A percentile compares a stretch with the other conserved stretches of the same genome.
phyloP scores from a whole-genome alignment of 2,329 filamentous ascomycete genomes.

The Passalora sequoiae region DNA sequence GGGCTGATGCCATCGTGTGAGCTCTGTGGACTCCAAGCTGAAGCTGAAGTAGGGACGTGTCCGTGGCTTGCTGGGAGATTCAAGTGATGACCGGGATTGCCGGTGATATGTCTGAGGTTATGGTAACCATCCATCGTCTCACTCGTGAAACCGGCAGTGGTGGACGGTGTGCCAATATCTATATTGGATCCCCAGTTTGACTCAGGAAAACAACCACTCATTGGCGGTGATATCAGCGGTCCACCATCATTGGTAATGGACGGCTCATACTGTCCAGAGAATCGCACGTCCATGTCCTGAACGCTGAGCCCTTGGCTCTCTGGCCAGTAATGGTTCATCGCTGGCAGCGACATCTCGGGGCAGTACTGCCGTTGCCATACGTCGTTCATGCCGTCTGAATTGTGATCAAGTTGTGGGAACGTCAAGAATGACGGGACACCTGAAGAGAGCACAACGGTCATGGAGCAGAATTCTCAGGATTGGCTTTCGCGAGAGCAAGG shows the following conservation, averaged over 20 bases:
- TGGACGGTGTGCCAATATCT: conserved; percentile 29
- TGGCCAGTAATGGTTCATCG: conserved; percentile 18
- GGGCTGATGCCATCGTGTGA: conserved; percentile 20
- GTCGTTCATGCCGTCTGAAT: conserved; percentile 18
- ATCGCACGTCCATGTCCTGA: conserved; percentile 27
- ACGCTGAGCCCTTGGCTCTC: conserved; percentile 21
- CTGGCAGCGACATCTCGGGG: conserved; percentile 19
- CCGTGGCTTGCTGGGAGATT: conserved; percentile 15
- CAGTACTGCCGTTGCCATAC: conserved; percentile 22
- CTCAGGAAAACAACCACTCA: conserved; percentile 23
- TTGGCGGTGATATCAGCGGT: conserved; percentile 23
- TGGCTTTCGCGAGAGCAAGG: conserved; percentile 20
- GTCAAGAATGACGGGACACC: conserved; percentile 15
- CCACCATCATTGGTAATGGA: conserved; percentile 18
- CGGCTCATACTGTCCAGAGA: conserved; percentile 19
- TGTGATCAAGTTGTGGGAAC: conserved; percentile 13
- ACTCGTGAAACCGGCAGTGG: conserved; percentile 20
- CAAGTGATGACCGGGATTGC: conserved; percentile 17
- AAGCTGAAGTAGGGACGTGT: conserved; percentile 15
- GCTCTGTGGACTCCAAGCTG: conserved; percentile 24
- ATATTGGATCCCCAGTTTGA: conserved; percentile 26
- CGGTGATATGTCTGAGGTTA: conserved; percentile 16
- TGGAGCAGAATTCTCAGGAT: conserved; percentile 23
- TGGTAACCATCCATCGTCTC: conserved; percentile 24
- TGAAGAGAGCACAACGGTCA: conserved; percentile 19